Evolutionary conservation across 345 rosid genomes (phyloP), one percentile per base, ranked within the genome.

Genomic region (Lenwebbia sp.): DNA sequence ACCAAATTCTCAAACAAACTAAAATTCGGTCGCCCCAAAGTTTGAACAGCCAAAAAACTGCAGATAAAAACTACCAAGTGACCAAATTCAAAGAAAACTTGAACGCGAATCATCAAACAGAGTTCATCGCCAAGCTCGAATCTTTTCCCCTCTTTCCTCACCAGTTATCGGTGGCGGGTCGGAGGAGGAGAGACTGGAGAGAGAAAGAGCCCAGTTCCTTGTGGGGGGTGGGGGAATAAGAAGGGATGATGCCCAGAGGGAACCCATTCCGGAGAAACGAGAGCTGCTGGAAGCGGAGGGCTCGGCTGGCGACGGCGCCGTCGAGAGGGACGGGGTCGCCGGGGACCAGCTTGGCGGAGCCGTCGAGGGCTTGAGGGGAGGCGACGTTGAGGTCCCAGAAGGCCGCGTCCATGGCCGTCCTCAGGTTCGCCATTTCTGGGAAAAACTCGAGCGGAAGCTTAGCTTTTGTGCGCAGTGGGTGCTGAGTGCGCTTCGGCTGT

Each of bases 241-340:
- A 91, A 44, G 99, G 99, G 49, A 96, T 91, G 88, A 95, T 88
- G 58, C 98, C 98, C 13, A 96, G 88, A 84, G 98, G 99, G 85
- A 96, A 92, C 17, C 96, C 99, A 84, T 90, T 88, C 13, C 92
- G 87, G 40, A 95, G 86, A 13, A 95, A n/a, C 58, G 98, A 93
- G 86, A 96, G 95, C 86, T 96, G 99, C 83, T 96, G 99, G 90
- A 95, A 91, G 85, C 99, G 91, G 88, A 94, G 96, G 83, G 91
- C 93, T 40, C 93, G 91, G 90, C 97, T 91, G 84, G 96, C 94
- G 85, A 94, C 89, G 74, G 94, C 85, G 40, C 89, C 96, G 91
- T 94, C 98, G 14, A 92, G 78, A 2, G 97, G 98, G 58, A 92
- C 91, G 2, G 98, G 93, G 58, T 93, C 91, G 3, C 99, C 96